phyloP scores from a whole-genome alignment of 495 filamentous ascomycete genomes.

The Halenospora varia region DNA sequence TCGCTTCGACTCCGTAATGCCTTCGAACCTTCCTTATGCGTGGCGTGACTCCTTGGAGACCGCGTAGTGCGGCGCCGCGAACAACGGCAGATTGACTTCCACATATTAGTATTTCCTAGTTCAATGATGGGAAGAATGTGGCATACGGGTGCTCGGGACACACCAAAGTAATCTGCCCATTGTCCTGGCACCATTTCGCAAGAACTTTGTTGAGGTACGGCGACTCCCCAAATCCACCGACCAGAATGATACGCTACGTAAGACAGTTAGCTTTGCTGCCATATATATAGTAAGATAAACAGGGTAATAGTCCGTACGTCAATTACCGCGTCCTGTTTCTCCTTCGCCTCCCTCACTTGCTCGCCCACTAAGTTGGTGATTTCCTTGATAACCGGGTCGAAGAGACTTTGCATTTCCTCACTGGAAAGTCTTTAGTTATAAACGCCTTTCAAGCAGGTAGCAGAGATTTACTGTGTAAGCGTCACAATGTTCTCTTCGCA shows the following conservation, averaged over 20 bases:
- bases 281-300: background rate
- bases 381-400: constrained; percentile 26
- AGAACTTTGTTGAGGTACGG: constrained; percentile 21
- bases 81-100: constrained; percentile 15
- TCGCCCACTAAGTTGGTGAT: constrained; percentile 22
- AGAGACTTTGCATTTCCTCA: constrained; percentile 26
- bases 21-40: constrained; percentile 5
- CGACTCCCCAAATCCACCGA: constrained; percentile 32
- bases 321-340: background rate
- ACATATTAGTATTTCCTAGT: background rate
- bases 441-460: background rate
- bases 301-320: constrained; percentile 1
- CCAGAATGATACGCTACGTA: constrained; percentile 26
- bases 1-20: constrained; percentile 1
- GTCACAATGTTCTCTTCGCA: background rate
- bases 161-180: constrained; percentile 9
- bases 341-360: constrained; percentile 18
- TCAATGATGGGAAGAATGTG: background rate
- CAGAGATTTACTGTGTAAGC: background rate
- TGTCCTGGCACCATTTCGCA: constrained; percentile 20
- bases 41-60: constrained; percentile 14
- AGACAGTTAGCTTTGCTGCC: background rate
- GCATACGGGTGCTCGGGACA: constrained; percentile 4
- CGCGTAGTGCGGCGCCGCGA: constrained; percentile 11
- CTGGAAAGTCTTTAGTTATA: constrained; percentile 1